Percentiles rank a stretch among this genome's conserved stretches.
phyloP scores from a whole-genome alignment of 805 yeast species.

The Candida schatavii region DNA sequence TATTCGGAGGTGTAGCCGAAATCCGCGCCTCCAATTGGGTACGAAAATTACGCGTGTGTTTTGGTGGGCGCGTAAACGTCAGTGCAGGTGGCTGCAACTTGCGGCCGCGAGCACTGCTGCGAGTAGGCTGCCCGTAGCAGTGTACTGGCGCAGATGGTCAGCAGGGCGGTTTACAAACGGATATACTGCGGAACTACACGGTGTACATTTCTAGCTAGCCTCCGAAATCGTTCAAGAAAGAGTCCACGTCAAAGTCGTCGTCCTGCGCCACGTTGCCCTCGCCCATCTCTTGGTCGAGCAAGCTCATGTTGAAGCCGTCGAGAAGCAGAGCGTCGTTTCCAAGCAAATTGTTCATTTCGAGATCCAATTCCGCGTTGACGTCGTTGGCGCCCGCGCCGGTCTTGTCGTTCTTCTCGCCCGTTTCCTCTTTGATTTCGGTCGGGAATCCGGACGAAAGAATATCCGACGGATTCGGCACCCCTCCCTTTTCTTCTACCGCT shows the following conservation, averaged over 20 bases:
- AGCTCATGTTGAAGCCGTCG: slow-evolving; percentile 41
- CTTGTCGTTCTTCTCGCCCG: neutral
- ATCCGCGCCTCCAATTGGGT: slow-evolving; percentile 17
- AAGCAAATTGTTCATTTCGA: slow-evolving; percentile 35
- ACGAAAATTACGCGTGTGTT: too few species aligned
- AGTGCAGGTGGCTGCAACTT: too few species aligned
- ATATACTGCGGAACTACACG: too few species aligned
- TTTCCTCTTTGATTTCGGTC: slow-evolving; percentile 3
- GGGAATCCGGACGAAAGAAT: slow-evolving; percentile 23
- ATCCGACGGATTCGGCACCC: slow-evolving; percentile 32
- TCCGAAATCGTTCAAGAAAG: slow-evolving; percentile 43
- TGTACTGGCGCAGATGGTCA: too few species aligned
- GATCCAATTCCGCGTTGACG: slow-evolving; percentile 13
- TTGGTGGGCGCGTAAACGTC: too few species aligned
- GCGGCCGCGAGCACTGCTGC: too few species aligned
- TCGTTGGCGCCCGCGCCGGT: neutral
- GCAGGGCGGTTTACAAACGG: too few species aligned
- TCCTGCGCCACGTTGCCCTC: slow-evolving; percentile 16
- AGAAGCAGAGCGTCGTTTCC: slow-evolving; percentile 40
- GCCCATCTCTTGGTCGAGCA: slow-evolving; percentile 32
- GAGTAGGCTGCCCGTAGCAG: too few species aligned
- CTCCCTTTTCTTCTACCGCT: slow-evolving; percentile 10
- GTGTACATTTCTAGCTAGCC: too few species aligned
- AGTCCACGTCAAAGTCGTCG: slow-evolving; percentile 46
- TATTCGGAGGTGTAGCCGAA: neutral